Conservation (phyloP, 345 rosid genomes). For the Eucalyptus polybractea region DNA sequence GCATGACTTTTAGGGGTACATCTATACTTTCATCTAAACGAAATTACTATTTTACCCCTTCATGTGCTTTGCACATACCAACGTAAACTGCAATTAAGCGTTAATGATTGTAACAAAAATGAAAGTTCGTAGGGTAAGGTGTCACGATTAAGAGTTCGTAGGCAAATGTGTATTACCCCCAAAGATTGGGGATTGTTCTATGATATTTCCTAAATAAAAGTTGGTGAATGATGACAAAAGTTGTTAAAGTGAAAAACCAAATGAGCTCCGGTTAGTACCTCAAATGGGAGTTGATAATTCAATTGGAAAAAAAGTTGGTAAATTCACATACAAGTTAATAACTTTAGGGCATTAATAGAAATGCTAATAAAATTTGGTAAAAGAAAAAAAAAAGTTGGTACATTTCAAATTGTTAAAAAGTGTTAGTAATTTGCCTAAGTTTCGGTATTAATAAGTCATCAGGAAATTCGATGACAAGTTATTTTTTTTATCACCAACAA, state of each 20-base stretch:
- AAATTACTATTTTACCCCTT: neutral
- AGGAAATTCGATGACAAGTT: neutral
- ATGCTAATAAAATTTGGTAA: neutral
- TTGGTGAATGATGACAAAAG: neutral
- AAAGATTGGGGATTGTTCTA: neutral
- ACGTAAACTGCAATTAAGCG: neutral
- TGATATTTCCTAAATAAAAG: neutral
- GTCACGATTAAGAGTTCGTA: neutral
- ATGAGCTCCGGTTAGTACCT: neutral
- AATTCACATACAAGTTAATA: neutral
- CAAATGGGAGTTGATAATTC: neutral
- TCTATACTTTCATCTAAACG: neutral
- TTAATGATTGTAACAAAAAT: neutral
- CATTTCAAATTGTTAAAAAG: neutral
- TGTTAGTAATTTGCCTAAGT: neutral
- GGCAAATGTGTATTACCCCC: neutral
- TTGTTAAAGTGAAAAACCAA: neutral
- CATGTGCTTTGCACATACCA: neutral
- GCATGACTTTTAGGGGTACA: neutral
- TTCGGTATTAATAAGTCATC: neutral
- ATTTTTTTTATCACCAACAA: neutral
- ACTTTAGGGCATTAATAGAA: neutral
- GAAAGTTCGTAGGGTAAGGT: neutral
- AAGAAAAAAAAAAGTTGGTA: neutral
- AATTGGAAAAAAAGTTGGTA: neutral